Base-by-base conservation (phyloP, 1,139 yeast species). In the Pichia sp. region DNA sequence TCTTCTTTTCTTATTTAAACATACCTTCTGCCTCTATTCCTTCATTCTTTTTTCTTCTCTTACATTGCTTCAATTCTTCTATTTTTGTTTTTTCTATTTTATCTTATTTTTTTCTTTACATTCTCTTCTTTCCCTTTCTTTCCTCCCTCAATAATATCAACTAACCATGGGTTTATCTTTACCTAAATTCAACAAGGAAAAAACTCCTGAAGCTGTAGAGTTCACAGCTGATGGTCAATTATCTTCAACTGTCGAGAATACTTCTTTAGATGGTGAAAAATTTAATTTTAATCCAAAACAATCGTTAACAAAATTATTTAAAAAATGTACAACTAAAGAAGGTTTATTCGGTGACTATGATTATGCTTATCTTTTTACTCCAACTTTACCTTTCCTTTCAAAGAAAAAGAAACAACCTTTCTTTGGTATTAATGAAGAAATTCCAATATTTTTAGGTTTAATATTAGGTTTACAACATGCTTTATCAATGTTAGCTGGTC, bases 401-500 rank as follows among this genome's bases (percentile, higher is more conserved):
- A 69, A 66, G 42, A 64, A 66, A 22, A 73, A 74, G 50, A 68
- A 75, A 36, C 80, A 85, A 55, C 94, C 95, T 11, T 87, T 87
- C 61, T 87, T 87, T 55, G 87, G 91, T 2, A 64, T 87, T 36
- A 66, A 86, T 58, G 76, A 82, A 31, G 84, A 80, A 6, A 79
- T 88, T 78, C 96, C 96, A 0, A 53, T 86, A 18, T 56, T 83
- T 13, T 66, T 87, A 41, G 95, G 95, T 1, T 62, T 83, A 41
- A 50, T 87, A 6, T 71, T 88, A 34, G 96, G 96, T 14, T 71
- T 88, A 51, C 96, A 87, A 64, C 96, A 88, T 59, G 69, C 94
- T 1, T 65, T 88, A 51, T 81, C 96, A 33, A 85, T 87, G 95
- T 65, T 88, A 64, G 96, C 95, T 9, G 96, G 96, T 55, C 76